A percentile compares a stretch with the other conserved stretches of the same genome.
phyloP scores from a whole-genome alignment of 2,329 filamentous ascomycete genomes.

The Dactylonectria estremocensis region DNA sequence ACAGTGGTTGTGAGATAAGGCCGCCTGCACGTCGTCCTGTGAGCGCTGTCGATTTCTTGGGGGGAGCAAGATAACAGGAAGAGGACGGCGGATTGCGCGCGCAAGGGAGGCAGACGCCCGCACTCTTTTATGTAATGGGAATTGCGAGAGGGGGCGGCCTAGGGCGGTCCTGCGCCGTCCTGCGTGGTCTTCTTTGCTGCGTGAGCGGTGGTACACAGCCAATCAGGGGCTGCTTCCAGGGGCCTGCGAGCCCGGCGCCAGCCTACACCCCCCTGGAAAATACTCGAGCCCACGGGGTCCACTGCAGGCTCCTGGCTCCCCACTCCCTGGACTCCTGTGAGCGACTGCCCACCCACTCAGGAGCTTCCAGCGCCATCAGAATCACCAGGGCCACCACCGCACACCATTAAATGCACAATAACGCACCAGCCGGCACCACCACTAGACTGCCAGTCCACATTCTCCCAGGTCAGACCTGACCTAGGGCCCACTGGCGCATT shows the following conservation, averaged over 20 bases:
- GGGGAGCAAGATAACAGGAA: slow-evolving; percentile 52
- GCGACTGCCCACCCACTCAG: slow-evolving; percentile 2
- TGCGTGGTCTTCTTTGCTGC: slow-evolving; percentile 39
- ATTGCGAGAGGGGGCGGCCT: slow-evolving; percentile 51
- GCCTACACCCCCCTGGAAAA: slow-evolving; percentile 23
- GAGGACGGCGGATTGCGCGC: slow-evolving; percentile 36
- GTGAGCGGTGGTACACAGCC: slow-evolving; percentile 31
- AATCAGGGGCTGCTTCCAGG: slow-evolving; percentile 33
- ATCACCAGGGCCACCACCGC: neutral
- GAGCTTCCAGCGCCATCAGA: neutral
- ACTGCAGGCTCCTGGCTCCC: slow-evolving; percentile 13
- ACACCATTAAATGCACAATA: slow-evolving; percentile 6
- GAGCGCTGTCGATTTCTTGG: slow-evolving; percentile 45
- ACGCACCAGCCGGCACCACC: slow-evolving; percentile 15
- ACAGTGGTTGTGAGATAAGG: slow-evolving; percentile 49
- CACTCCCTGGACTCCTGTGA: neutral
- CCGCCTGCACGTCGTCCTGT: slow-evolving; percentile 46
- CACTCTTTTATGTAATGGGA: slow-evolving; percentile 60
- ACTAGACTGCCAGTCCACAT: slow-evolving; percentile 11
- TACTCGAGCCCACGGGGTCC: slow-evolving; percentile 15
- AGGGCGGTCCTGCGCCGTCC: slow-evolving; percentile 33
- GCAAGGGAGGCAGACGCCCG: slow-evolving; percentile 49
- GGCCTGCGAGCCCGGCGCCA: slow-evolving; percentile 28
- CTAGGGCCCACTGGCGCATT: neutral
- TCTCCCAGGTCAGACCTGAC: neutral